Evolutionary conservation across 1,139 yeast genomes (phyloP).

Genomic region (Geotrichum aggregatum): DNA sequence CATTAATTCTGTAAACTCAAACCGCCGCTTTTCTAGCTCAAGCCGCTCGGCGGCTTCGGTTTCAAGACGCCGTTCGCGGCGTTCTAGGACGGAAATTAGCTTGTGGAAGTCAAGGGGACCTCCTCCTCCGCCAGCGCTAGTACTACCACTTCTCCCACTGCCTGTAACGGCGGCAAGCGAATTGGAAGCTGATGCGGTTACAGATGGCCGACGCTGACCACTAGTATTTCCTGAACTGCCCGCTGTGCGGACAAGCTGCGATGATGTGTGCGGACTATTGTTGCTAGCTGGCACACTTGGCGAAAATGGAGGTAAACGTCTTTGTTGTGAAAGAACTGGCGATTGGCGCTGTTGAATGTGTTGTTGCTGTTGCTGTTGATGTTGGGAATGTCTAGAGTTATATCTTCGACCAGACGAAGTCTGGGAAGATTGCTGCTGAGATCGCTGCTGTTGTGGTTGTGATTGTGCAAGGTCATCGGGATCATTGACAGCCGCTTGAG

Average conservation of each 20-base stretch:
- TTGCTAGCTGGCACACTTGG: not conserved
- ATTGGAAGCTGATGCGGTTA: not conserved
- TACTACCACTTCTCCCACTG: not conserved
- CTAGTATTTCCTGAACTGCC: not conserved
- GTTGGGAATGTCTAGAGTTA: not conserved
- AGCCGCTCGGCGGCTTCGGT: conserved; percentile 15
- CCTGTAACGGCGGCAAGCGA: not conserved
- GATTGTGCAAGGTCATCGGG: not conserved
- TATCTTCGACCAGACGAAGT: conserved; percentile 8
- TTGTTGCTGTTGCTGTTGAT: not conserved
- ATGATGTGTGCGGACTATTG: not conserved
- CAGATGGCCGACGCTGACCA: conserved; percentile 1
- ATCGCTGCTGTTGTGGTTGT: not conserved
- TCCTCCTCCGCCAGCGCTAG: too few relatives aligned
- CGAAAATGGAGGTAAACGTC: conserved; percentile 12
- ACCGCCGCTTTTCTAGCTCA: conserved; percentile 14
- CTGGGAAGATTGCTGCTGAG: conserved; percentile 8
- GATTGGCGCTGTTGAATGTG: conserved; percentile 9
- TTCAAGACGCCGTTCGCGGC: conserved; percentile 15
- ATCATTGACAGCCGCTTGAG: not conserved
- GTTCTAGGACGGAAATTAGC: conserved; percentile 16
- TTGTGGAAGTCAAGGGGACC: conserved; percentile 16
- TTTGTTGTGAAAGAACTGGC: conserved; percentile 8
- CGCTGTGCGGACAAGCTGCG: conserved; percentile 3
- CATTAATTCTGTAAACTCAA: conserved; percentile 9